A percentile compares a stretch with the other conserved stretches of the same genome.
These are phyloP conservation scores for Cucurbita moschata DNA, from an alignment of 306 rosid species.

Conservation along the genomic window DNA sequence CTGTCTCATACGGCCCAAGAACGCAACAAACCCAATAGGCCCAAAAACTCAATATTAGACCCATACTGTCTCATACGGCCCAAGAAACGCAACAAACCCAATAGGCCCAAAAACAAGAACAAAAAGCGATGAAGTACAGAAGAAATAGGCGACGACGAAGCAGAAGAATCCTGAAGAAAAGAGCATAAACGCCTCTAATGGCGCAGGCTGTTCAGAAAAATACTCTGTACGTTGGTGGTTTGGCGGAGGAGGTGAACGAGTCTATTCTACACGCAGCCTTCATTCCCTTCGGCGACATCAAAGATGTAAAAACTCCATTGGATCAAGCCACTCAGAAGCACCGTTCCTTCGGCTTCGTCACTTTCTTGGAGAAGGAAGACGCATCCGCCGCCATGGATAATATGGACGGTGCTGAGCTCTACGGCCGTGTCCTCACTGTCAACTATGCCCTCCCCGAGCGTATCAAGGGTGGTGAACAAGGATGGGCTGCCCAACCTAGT, in stretches of 20 bases:
- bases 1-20: not conserved
- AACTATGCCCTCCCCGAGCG: slow-evolving; percentile 81
- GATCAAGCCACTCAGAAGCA: slow-evolving; percentile 97
- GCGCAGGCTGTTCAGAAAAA: slow-evolving; percentile 93
- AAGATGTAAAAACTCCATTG: slow-evolving; percentile 83
- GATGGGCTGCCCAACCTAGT: slow-evolving; percentile 99
- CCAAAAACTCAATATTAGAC: not conserved
- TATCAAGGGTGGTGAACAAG: slow-evolving; percentile 95
- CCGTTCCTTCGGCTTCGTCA: slow-evolving; percentile 92
- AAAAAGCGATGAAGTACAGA: not conserved
- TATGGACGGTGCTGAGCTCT: slow-evolving; percentile 96
- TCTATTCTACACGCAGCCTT: slow-evolving; percentile 71
- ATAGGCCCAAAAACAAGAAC: not conserved
- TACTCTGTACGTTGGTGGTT: slow-evolving; percentile 78
- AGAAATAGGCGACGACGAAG: not conserved
- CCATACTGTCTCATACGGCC: not conserved
- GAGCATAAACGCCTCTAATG: slow-evolving; percentile 14
- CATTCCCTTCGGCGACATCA: slow-evolving; percentile 87
- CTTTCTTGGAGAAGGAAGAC: slow-evolving; percentile 81
- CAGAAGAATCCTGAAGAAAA: not conserved
- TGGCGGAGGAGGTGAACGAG: slow-evolving; percentile 90
- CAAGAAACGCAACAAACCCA: not conserved
- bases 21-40: not conserved
- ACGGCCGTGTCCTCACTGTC: slow-evolving; percentile 92
- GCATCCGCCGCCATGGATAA: slow-evolving; percentile 94